These are phyloP conservation scores for Cynanchum wilfordii DNA, from an alignment of 257 asterid genomes.

Conservation along the genomic window DNA sequence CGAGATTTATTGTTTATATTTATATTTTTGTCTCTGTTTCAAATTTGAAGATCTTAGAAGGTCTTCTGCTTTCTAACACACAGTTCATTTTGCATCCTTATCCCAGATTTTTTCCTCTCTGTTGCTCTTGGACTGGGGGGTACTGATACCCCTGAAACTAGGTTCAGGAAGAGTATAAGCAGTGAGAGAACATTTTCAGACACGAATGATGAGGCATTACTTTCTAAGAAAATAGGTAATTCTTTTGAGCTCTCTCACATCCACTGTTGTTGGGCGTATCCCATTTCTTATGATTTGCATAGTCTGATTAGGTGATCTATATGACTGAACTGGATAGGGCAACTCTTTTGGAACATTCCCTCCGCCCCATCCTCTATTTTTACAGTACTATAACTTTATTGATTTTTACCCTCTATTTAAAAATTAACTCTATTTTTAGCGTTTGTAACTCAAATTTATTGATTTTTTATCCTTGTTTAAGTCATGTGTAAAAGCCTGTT, in stretches of 20 bases:
- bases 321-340: not conserved
- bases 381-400: not conserved
- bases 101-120: conserved; percentile 81
- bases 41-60: not conserved
- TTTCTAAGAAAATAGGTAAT: conserved; percentile 69
- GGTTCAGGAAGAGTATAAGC: conserved; percentile 77
- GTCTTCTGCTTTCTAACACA: not conserved
- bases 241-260: not conserved
- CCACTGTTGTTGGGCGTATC: not conserved
- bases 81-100: conserved; percentile 20
- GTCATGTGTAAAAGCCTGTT: not conserved
- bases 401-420: too few relatives aligned
- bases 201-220: conserved; percentile 53
- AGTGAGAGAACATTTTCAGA: conserved; percentile 91
- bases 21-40: not conserved
- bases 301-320: not conserved
- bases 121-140: conserved; percentile 91
- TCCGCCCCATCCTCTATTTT: not conserved
- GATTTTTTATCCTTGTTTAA: not conserved
- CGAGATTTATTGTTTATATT: not conserved
- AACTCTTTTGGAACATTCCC: not conserved
- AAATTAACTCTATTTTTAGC: too few relatives aligned
- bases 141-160: conserved; percentile 65
- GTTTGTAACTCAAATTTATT: not conserved
- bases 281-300: not conserved